phyloP scores from a whole-genome alignment of 805 yeast genomes.

The Helenozyma baotianmanensis region DNA sequence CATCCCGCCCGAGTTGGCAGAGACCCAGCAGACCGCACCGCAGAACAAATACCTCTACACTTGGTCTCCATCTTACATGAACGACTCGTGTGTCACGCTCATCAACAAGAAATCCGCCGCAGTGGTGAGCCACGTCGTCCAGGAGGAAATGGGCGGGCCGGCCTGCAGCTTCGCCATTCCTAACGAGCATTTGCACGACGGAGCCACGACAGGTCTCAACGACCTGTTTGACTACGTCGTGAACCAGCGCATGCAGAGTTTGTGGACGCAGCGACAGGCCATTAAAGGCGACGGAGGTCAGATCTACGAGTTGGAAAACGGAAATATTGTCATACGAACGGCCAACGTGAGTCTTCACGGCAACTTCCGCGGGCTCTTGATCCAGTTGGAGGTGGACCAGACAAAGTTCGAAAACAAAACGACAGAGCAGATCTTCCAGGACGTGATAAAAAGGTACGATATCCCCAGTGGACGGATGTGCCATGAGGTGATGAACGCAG shows the following conservation, averaged over 20 bases:
- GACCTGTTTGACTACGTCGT: conserved; percentile 57
- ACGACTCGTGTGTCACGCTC: conserved; percentile 44
- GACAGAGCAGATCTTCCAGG: conserved; percentile 19
- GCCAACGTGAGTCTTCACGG: conserved; percentile 76
- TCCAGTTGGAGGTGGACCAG: conserved; percentile 47
- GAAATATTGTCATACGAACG: conserved; percentile 52
- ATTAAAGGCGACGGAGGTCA: conserved; percentile 74
- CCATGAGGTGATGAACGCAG: conserved; percentile 24
- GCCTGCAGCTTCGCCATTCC: conserved; percentile 25
- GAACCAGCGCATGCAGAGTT: conserved; percentile 54
- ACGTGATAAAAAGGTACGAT: conserved; percentile 27
- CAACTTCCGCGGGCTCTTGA: conserved; percentile 61
- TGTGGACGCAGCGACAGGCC: conserved; percentile 67
- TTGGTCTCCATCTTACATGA: conserved; percentile 46
- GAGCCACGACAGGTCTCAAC: conserved; percentile 51
- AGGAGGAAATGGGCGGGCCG: conserved; percentile 24
- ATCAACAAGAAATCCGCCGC: conserved; percentile 40
- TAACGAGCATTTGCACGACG: conserved; percentile 38
- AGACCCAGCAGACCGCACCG: conserved; percentile 23
- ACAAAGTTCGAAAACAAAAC: conserved; percentile 7
- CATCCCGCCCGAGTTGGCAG: conserved; percentile 34
- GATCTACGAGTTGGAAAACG: conserved; percentile 52
- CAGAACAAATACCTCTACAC: conserved; percentile 48
- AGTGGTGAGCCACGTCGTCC: conserved; percentile 30
- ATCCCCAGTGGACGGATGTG: conserved; percentile 39